Percentiles rank a stretch among this genome's conserved stretches.
phyloP scores from a whole-genome alignment of 352 stramenopile species.

The Peronospora belbahrii region DNA sequence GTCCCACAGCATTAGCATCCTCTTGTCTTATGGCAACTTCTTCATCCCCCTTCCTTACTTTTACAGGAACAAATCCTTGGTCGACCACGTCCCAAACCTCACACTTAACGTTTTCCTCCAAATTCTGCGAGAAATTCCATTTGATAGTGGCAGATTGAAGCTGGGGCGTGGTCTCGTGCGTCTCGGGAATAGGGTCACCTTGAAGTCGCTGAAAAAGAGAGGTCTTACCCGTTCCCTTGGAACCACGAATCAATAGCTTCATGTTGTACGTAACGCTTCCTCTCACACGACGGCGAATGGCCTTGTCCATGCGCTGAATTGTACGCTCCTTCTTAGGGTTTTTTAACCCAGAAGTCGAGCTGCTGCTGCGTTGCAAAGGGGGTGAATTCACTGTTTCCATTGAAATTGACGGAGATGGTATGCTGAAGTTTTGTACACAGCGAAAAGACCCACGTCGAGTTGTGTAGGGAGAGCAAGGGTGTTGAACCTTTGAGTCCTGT shows the following conservation, averaged over 20 bases:
- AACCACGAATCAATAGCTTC: conserved; percentile 84
- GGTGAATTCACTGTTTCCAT: neutral
- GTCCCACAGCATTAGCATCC: neutral
- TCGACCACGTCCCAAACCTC: conserved; percentile 91
- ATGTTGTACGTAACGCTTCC: conserved; percentile 88
- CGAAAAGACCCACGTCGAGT: conserved; percentile 20
- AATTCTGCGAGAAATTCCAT: conserved; percentile 57
- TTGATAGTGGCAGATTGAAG: conserved; percentile 86
- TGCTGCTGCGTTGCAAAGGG: conserved; percentile 13
- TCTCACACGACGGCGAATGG: conserved; percentile 70
- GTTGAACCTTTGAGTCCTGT: conserved; percentile 20
- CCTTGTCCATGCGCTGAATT: conserved; percentile 80
- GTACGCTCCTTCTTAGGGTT: conserved; percentile 38
- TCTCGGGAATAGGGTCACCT: conserved; percentile 57
- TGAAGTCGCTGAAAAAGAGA: conserved; percentile 82
- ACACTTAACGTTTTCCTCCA: conserved; percentile 84
- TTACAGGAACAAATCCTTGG: conserved; percentile 38
- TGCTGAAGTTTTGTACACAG: conserved; percentile 41
- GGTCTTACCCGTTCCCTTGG: conserved; percentile 83
- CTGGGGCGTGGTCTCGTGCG: conserved; percentile 73
- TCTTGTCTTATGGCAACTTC: neutral
- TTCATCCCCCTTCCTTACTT: neutral
- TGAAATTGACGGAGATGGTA: conserved; percentile 17
- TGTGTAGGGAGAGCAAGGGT: conserved; percentile 22
- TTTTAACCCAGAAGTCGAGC: conserved; percentile 5